A percentile compares a stretch with the other conserved stretches of the same genome.
These are phyloP conservation scores for Drechslerella coelobrocha DNA, from an alignment of 2,329 filamentous ascomycete genomes.

Conservation along the genomic window DNA sequence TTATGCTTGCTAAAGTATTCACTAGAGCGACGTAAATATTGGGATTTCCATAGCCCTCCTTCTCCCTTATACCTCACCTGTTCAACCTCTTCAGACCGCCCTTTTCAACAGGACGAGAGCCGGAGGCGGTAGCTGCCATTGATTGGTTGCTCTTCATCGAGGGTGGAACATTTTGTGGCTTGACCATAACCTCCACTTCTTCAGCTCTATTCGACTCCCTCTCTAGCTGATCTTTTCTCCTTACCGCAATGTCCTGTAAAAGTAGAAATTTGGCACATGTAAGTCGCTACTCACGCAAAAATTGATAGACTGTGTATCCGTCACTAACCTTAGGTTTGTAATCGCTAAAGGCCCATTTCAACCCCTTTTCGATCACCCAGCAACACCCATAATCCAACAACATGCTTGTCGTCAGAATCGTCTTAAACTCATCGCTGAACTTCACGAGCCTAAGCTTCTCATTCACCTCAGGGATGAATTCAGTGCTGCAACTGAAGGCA, in stretches of 20 bases:
- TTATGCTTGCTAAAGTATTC: no score
- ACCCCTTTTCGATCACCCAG: constrained; percentile 81
- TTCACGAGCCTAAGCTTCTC: constrained; percentile 89
- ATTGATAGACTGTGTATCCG: neutral
- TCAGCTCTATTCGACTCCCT: constrained; percentile 74
- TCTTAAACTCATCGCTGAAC: constrained; percentile 87
- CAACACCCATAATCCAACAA: constrained; percentile 84
- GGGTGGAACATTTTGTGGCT: constrained; percentile 57
- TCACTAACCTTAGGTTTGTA: constrained; percentile 73
- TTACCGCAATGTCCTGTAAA: constrained; percentile 76
- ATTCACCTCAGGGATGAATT: constrained; percentile 95
- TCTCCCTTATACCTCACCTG: constrained; percentile 15
- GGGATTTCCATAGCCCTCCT: neutral
- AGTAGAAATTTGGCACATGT: neutral
- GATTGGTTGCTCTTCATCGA: neutral
- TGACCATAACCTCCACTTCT: constrained; percentile 59
- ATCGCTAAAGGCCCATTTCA: constrained; percentile 88
- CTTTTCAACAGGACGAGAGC: constrained; percentile 22
- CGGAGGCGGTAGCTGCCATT: constrained; percentile 17
- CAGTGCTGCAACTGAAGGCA: constrained; percentile 91
- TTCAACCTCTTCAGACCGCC: constrained; percentile 43
- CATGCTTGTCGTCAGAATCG: constrained; percentile 84
- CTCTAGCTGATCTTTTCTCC: constrained; percentile 83
- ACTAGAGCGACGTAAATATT: neutral
- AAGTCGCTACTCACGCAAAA: neutral